These are phyloP conservation scores for Smallanthus sonchifolius DNA, from an alignment of 129 eudicot genomes.

Conservation along the genomic window DNA sequence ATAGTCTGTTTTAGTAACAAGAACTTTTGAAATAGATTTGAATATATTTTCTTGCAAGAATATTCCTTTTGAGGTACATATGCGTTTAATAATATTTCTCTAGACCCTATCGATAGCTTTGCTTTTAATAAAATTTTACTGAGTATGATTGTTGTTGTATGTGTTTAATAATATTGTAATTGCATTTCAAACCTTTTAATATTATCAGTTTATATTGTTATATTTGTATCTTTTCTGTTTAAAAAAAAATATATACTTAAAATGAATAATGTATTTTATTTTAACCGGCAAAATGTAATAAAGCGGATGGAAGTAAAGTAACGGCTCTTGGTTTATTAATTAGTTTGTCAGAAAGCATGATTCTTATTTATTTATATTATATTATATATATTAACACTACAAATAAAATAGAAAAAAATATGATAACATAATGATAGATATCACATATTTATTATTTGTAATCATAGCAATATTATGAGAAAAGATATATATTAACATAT, in stretches of 20 bases:
- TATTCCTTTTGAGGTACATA: neutral
- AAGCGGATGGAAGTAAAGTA: slow-evolving; percentile 19
- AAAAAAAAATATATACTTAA: neutral
- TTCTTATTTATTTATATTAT: neutral
- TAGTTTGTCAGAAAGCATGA: neutral
- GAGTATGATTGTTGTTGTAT: no score
- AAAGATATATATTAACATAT: neutral
- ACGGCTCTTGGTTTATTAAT: slow-evolving; percentile 9
- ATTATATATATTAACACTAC: neutral
- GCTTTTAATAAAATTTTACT: no score
- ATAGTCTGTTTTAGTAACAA: no score
- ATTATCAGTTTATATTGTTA: neutral
- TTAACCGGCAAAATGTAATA: neutral
- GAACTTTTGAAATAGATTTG: neutral
- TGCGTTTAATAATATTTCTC: neutral
- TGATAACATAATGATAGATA: no score
- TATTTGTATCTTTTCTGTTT: neutral
- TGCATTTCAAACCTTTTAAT: neutral
- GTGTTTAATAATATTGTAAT: neutral
- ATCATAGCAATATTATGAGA: no score
- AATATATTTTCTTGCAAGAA: neutral
- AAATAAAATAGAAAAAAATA: neutral
- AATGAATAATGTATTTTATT: neutral
- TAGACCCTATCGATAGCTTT: no score
- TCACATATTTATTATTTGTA: no score